These are phyloP conservation scores for Lachnellula arida DNA, from an alignment of 2,329 filamentous ascomycete genomes.

Conservation along the genomic window DNA sequence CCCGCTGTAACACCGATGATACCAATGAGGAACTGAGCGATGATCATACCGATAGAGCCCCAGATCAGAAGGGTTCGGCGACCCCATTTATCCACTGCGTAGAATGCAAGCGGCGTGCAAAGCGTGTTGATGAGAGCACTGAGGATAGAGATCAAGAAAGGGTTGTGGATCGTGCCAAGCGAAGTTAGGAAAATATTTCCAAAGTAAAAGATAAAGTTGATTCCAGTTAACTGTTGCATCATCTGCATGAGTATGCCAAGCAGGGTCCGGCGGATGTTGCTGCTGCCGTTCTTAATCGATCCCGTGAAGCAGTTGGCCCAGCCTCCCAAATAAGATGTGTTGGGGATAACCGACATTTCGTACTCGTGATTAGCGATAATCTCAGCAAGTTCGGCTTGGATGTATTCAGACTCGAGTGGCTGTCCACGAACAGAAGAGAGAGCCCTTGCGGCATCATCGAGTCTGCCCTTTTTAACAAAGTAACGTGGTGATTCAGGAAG, in stretches of 20 bases:
- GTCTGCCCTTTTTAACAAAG: constrained; percentile 72
- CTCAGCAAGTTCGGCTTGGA: constrained; percentile 75
- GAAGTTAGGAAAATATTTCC: constrained; percentile 30
- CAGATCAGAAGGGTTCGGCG: constrained; percentile 75
- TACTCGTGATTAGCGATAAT: constrained; percentile 88
- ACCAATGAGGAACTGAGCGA: constrained; percentile 82
- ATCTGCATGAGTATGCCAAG: constrained; percentile 71
- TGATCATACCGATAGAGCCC: constrained; percentile 75
- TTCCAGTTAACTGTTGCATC: constrained; percentile 73
- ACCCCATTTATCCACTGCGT: constrained; percentile 74
- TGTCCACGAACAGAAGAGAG: constrained; percentile 71
- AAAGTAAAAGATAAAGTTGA: constrained; percentile 92
- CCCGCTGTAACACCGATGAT: constrained; percentile 65
- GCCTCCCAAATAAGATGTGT: constrained; percentile 57
- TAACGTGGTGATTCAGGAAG: constrained; percentile 84
- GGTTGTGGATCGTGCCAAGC: too few relatives aligned
- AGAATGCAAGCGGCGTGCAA: constrained; percentile 86
- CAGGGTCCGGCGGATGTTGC: constrained; percentile 66
- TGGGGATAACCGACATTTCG: constrained; percentile 65
- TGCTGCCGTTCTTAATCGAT: constrained; percentile 56
- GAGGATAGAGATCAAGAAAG: too few relatives aligned
- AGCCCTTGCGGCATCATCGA: constrained; percentile 57
- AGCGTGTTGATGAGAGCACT: constrained; percentile 70
- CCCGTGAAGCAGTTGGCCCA: constrained; percentile 68
- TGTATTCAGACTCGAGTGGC: constrained; percentile 64